phyloP scores from a whole-genome alignment of 768 basidiomycete genomes.

The Podaxis rugospora region DNA sequence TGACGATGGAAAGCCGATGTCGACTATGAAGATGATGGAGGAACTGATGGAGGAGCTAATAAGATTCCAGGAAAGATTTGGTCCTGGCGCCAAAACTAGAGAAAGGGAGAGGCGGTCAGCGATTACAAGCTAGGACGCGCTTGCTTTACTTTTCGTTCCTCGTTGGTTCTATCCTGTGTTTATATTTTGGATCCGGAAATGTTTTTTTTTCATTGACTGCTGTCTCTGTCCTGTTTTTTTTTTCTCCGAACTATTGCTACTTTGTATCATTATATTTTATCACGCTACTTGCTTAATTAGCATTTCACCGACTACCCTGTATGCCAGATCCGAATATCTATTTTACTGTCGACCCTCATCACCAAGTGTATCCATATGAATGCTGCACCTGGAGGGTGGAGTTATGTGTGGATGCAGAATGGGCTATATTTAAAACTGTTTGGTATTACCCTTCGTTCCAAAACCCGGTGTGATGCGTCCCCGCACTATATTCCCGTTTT shows the following conservation, averaged over 20 bases:
- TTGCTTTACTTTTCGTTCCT: neutral
- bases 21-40: slow-evolving; percentile 83
- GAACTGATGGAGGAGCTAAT: slow-evolving; percentile 89
- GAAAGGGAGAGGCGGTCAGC: slow-evolving; percentile 47
- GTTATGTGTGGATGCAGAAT: neutral
- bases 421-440: neutral
- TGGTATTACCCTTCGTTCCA: neutral
- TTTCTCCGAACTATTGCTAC: slow-evolving; percentile 2
- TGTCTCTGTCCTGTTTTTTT: neutral
- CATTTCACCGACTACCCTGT: neutral
- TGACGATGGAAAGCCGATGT: slow-evolving; percentile 13
- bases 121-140: slow-evolving; percentile 14
- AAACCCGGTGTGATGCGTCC: neutral
- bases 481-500: too few relatives aligned
- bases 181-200: neutral
- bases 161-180: neutral
- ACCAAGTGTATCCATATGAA: neutral
- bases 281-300: slow-evolving; percentile 2
- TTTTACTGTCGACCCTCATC: neutral
- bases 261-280: slow-evolving; percentile 14
- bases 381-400: neutral
- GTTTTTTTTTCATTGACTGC: slow-evolving; percentile 5
- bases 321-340: neutral
- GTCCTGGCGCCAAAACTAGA: slow-evolving; percentile 45
- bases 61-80: slow-evolving; percentile 83